These are phyloP conservation scores for Chondrostereum purpureum DNA, from an alignment of 1,284 basidiomycete species.

Conservation along the genomic window DNA sequence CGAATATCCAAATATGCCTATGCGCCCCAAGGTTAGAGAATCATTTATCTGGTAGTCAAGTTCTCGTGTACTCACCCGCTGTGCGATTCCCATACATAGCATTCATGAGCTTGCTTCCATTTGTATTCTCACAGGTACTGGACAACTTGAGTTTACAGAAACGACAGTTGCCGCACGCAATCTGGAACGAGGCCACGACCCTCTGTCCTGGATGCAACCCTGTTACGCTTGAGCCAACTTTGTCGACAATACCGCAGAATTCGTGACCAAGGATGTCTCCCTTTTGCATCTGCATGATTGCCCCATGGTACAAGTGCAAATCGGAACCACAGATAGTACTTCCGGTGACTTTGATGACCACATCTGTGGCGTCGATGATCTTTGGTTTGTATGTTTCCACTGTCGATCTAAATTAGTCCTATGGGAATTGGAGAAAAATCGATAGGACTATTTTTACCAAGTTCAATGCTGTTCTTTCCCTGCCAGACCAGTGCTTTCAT, in stretches of 20 bases:
- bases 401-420: too few relatives aligned
- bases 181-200: constrained; percentile 74
- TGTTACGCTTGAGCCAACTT: constrained; percentile 56
- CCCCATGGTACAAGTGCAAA: constrained; percentile 61
- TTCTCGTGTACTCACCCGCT: constrained; percentile 29
- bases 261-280: constrained; percentile 78
- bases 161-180: constrained; percentile 69
- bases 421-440: neutral
- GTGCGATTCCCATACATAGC: constrained; percentile 65
- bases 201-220: constrained; percentile 58
- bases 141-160: constrained; percentile 71
- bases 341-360: constrained; percentile 63
- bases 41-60: neutral
- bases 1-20: constrained; percentile 64
- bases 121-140: constrained; percentile 69
- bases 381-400: neutral
- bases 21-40: too few relatives aligned
- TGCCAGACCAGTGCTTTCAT: neutral
- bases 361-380: constrained; percentile 36
- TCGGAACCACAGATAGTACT: constrained; percentile 69
- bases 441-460: neutral
- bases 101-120: constrained; percentile 46
- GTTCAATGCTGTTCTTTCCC: neutral
- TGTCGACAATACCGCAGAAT: constrained; percentile 47
- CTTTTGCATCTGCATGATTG: constrained; percentile 59